phyloP scores from a whole-genome alignment of 2,329 filamentous ascomycete species.

The Westerdykella aurantiaca region DNA sequence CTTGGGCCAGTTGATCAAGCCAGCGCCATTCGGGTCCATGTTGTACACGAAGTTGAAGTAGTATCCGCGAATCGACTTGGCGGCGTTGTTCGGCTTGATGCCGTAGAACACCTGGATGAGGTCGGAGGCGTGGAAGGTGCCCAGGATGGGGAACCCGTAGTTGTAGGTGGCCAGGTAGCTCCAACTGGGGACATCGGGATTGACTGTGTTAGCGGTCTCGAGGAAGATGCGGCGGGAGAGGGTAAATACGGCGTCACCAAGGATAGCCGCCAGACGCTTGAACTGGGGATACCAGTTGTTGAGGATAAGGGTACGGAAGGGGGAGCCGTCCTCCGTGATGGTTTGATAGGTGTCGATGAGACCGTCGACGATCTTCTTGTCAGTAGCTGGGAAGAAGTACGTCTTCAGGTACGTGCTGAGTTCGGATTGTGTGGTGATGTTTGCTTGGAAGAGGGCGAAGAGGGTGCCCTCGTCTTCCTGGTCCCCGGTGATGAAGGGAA shows the following conservation, averaged over 20 bases:
- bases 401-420: constrained; percentile 58
- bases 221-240: constrained; percentile 64
- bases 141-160: constrained; percentile 64
- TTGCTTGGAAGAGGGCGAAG: constrained; percentile 63
- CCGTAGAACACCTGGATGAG: constrained; percentile 65
- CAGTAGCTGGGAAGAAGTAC: constrained; percentile 57
- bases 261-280: constrained; percentile 68
- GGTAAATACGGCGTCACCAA: constrained; percentile 72
- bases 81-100: constrained; percentile 57
- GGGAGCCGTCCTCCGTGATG: constrained; percentile 56
- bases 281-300: constrained; percentile 72
- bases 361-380: constrained; percentile 45
- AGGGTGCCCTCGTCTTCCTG: constrained; percentile 78
- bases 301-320: constrained; percentile 62
- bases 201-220: constrained; percentile 38
- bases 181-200: constrained; percentile 61
- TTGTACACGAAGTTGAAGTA: constrained; percentile 68
- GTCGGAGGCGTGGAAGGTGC: constrained; percentile 70
- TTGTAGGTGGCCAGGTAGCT: constrained; percentile 70
- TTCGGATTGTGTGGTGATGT: constrained; percentile 57
- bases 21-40: constrained; percentile 60
- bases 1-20: constrained; percentile 48
- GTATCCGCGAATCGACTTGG: constrained; percentile 57
- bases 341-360: constrained; percentile 60
- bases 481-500: constrained; percentile 63